A percentile compares a stretch with the other conserved stretches of the same genome.
Evolutionary conservation across 2,329 filamentous ascomycete genomes (phyloP).

Genomic region (Aspergillus hiratsukae): DNA sequence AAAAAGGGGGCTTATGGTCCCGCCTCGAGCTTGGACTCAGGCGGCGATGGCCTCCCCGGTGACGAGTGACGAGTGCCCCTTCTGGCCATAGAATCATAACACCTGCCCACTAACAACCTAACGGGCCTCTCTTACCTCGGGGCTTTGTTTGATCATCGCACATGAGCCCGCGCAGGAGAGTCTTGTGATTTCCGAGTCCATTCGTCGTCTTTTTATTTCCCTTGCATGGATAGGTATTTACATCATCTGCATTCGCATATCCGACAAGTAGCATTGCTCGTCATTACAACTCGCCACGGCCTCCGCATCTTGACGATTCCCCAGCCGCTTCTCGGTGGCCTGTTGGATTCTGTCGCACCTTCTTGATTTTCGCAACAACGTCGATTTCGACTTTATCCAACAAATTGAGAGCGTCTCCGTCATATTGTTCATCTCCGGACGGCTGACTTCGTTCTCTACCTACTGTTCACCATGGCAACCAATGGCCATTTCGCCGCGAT

Average conservation of each 20-base stretch:
- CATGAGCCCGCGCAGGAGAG: not conserved
- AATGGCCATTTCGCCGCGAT: conserved; percentile 46
- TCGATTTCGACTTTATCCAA: not conserved
- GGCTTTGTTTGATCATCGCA: not conserved
- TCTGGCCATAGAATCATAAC: conserved; percentile 1
- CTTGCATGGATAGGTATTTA: not conserved
- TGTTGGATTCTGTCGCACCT: not conserved
- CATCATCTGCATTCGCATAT: conserved; percentile 6
- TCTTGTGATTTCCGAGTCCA: conserved; percentile 9
- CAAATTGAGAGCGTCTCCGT: not conserved
- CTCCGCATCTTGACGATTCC: conserved; percentile 14
- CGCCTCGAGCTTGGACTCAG: conserved; percentile 6
- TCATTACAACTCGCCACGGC: conserved; percentile 5
- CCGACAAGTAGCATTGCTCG: conserved; percentile 1
- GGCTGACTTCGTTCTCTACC: conserved; percentile 1
- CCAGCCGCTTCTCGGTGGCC: conserved; percentile 1
- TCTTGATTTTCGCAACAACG: not conserved
- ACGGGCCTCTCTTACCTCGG: conserved; percentile 12
- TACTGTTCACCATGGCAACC: conserved; percentile 31
- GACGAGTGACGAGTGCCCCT: conserved; percentile 3
- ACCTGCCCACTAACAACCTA: conserved; percentile 2
- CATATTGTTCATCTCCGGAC: not conserved
- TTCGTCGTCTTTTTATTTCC: not conserved
- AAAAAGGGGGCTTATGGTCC: not conserved
- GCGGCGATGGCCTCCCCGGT: conserved; percentile 10